phyloP scores from a whole-genome alignment of 1,139 yeast genomes.

The Protomyces gravidus region DNA sequence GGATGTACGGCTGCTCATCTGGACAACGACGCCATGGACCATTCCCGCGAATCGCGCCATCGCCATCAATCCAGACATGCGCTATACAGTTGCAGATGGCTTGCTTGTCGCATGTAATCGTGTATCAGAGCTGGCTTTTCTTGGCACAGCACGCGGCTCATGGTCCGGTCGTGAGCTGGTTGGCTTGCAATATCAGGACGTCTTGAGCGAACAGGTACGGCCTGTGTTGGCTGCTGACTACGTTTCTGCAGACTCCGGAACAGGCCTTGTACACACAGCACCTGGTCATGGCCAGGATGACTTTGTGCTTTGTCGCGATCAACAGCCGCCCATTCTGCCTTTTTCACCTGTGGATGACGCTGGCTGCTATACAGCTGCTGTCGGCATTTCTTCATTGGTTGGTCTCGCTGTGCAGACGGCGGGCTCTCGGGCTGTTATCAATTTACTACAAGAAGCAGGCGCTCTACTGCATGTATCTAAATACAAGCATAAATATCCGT shows the following conservation, averaged over 20 bases:
- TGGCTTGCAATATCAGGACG: conserved; percentile 4
- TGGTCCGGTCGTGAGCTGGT: not conserved
- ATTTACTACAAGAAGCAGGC: conserved; percentile 43
- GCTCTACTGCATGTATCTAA: conserved; percentile 50
- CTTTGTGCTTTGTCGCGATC: conserved; percentile 56
- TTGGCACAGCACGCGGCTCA: conserved; percentile 39
- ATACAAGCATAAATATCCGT: conserved; percentile 82
- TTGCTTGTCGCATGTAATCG: conserved; percentile 49
- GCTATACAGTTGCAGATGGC: conserved; percentile 44
- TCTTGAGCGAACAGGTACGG: conserved; percentile 31
- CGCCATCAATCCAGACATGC: conserved; percentile 58
- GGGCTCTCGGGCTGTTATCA: conserved; percentile 52
- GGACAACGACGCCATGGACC: conserved; percentile 99
- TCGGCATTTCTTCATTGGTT: conserved; percentile 48
- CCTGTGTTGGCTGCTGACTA: conserved; percentile 77
- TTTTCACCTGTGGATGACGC: conserved; percentile 72
- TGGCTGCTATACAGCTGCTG: conserved; percentile 58
- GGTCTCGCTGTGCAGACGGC: conserved; percentile 60
- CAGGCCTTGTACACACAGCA: conserved; percentile 94
- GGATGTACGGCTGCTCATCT: conserved; percentile 47
- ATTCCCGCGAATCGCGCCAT: conserved; percentile 82
- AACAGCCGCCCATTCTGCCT: conserved; percentile 49
- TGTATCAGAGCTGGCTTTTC: conserved; percentile 46
- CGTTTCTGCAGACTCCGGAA: conserved; percentile 77
- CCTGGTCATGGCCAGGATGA: conserved; percentile 98